Conservation (phyloP, 148 eudicot genomes). For the Selenicereus undatus region DNA sequence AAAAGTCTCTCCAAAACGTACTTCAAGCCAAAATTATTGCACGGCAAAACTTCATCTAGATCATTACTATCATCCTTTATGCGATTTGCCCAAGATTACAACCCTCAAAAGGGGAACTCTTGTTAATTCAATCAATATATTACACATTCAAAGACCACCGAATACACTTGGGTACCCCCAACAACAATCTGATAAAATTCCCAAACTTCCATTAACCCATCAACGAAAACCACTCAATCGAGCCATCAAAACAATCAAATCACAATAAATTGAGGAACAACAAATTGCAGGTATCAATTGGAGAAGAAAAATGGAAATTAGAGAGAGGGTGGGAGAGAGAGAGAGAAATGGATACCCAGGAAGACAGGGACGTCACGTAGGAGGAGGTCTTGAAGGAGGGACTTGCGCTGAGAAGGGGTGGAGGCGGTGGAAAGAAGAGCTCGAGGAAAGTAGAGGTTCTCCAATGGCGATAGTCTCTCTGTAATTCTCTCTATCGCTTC, state of each 20-base stretch:
- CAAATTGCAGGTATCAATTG: neutral
- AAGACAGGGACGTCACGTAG: conserved; percentile 75
- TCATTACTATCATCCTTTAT: neutral
- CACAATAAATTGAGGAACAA: neutral
- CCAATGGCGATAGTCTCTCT: conserved; percentile 56
- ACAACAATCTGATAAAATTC: neutral
- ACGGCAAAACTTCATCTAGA: neutral
- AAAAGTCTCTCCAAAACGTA: neutral
- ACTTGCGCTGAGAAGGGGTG: conserved; percentile 54
- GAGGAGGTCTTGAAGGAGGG: conserved; percentile 73
- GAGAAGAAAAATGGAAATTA: neutral
- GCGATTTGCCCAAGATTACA: neutral
- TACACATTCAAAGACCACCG: neutral
- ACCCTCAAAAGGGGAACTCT: neutral
- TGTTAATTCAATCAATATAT: neutral
- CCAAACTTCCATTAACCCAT: no score
- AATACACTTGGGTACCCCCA: neutral
- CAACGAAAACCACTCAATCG: neutral
- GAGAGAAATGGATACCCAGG: conserved; percentile 43
- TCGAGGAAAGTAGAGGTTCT: conserved; percentile 80
- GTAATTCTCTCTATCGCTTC: conserved; percentile 53
- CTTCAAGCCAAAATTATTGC: neutral
- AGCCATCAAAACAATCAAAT: neutral
- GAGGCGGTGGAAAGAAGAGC: conserved; percentile 50
- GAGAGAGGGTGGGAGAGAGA: neutral